phyloP scores from a whole-genome alignment of 2,329 filamentous ascomycete genomes.

The Botrytis fragariae region DNA sequence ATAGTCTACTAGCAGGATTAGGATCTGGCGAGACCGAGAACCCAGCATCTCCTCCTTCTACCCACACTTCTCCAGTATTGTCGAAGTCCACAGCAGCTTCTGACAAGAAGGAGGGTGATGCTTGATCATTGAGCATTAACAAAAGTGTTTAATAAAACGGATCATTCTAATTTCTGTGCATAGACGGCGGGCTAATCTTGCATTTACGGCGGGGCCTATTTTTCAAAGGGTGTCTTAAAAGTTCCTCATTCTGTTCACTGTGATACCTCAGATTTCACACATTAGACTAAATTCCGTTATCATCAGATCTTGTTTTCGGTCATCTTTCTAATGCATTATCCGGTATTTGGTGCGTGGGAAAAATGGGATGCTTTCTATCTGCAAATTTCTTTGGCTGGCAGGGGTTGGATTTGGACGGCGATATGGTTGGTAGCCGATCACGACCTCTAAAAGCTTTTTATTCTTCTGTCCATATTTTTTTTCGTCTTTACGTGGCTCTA shows the following conservation, averaged over 20 bases:
- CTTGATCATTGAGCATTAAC: constrained; percentile 34
- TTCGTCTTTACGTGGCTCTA: constrained; percentile 9
- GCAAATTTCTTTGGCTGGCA: constrained; percentile 34
- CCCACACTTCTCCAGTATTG: constrained; percentile 63
- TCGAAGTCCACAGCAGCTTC: constrained; percentile 59
- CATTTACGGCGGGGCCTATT: constrained; percentile 44
- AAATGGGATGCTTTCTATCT: constrained; percentile 36
- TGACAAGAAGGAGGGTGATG: constrained; percentile 52
- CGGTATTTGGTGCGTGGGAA: constrained; percentile 33
- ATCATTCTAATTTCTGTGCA: constrained; percentile 46
- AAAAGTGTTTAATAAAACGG: constrained; percentile 40
- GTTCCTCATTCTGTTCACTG: constrained; percentile 43
- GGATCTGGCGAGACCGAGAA: constrained; percentile 53
- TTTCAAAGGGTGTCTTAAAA: constrained; percentile 46
- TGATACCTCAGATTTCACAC: constrained; percentile 44
- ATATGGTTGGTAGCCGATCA: constrained; percentile 6
- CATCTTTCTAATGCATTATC: constrained; percentile 34
- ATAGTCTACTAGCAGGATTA: constrained; percentile 53
- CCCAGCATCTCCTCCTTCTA: constrained; percentile 68
- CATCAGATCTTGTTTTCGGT: constrained; percentile 36
- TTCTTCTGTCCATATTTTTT: constrained; percentile 21
- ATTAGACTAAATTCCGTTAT: constrained; percentile 39
- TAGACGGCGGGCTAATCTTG: constrained; percentile 46
- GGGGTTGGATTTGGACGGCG: constrained; percentile 28
- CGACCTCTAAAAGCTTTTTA: constrained; percentile 17